phyloP scores from a whole-genome alignment of 2,329 filamentous ascomycete species.

The Pezizomycotina sp. region DNA sequence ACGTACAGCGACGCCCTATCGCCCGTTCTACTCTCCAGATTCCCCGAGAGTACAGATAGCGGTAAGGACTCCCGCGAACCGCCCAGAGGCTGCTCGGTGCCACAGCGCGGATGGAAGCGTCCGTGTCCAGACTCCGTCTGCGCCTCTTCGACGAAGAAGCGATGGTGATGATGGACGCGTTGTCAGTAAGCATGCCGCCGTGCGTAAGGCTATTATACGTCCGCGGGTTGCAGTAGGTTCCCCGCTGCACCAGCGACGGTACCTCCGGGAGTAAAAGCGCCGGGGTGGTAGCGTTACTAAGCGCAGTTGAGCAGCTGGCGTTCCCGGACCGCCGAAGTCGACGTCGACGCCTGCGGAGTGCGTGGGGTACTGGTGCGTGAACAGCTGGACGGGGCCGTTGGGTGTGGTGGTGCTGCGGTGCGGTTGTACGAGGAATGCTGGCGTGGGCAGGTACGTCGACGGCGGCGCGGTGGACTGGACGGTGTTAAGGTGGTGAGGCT shows the following conservation, averaged over 20 bases:
- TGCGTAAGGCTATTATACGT: slow-evolving; percentile 66
- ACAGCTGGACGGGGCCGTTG: slow-evolving; percentile 29
- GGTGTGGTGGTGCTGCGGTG: slow-evolving; percentile 24
- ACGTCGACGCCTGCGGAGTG: slow-evolving; percentile 25
- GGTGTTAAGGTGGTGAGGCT: slow-evolving; percentile 72
- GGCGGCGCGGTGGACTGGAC: slow-evolving; percentile 59
- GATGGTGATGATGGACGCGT: slow-evolving; percentile 70
- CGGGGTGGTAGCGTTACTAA: slow-evolving; percentile 29
- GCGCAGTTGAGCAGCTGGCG: slow-evolving; percentile 39
- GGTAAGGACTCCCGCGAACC: slow-evolving; percentile 66
- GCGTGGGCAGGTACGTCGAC: slow-evolving; percentile 26
- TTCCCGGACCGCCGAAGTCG: slow-evolving; percentile 12
- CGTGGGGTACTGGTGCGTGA: slow-evolving; percentile 35
- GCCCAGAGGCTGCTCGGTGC: slow-evolving; percentile 69
- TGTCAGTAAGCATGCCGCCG: slow-evolving; percentile 67
- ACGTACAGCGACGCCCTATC: no score
- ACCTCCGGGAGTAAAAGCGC: slow-evolving; percentile 46
- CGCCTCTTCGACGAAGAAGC: slow-evolving; percentile 62
- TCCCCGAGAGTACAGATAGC: slow-evolving; percentile 55
- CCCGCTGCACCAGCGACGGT: slow-evolving; percentile 43
- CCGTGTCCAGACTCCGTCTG: slow-evolving; percentile 65
- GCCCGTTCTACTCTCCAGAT: no score
- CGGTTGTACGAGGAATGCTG: slow-evolving; percentile 21
- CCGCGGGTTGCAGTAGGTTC: slow-evolving; percentile 39
- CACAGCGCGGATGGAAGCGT: slow-evolving; percentile 70